phyloP scores from a whole-genome alignment of 306 rosid species.

The Lablab purpureus region DNA sequence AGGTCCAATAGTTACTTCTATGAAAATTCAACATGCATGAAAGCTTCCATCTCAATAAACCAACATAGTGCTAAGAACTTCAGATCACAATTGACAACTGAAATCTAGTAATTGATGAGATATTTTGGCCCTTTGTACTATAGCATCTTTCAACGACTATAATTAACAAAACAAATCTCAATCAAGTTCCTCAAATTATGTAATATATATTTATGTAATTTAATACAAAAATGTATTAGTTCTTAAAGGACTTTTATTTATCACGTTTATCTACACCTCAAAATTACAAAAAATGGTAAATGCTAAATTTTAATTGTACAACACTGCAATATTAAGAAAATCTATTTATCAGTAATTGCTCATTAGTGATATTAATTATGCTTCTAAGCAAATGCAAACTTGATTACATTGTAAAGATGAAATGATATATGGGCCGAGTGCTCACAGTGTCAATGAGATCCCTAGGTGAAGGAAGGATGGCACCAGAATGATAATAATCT shows the following conservation, averaged over 20 bases:
- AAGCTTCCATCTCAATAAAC: background rate
- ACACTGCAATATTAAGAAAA: slow-evolving; percentile 7
- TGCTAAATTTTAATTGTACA: slow-evolving; percentile 4
- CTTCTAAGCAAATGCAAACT: slow-evolving; percentile 14
- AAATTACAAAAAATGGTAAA: background rate
- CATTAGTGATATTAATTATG: slow-evolving; percentile 19
- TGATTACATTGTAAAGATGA: background rate
- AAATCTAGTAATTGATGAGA: slow-evolving; percentile 3
- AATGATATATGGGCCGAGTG: slow-evolving; percentile 30
- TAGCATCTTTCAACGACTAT: background rate
- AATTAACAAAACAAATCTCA: background rate
- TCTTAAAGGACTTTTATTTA: background rate
- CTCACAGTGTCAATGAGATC: slow-evolving; percentile 92
- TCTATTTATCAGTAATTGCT: slow-evolving; percentile 8
- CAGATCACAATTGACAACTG: background rate
- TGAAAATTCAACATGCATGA: background rate
- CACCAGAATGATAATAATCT: slow-evolving; percentile 88
- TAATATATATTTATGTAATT: background rate
- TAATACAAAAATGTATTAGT: background rate
- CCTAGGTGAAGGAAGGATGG: slow-evolving; percentile 83
- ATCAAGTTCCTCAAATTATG: slow-evolving; percentile 22
- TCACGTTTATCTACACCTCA: slow-evolving; percentile 6
- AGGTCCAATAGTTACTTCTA: background rate
- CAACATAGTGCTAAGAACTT: background rate
- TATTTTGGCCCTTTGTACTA: background rate